Conservation (phyloP, 2,329 filamentous ascomycete genomes). For the Alternaria conjuncta region DNA sequence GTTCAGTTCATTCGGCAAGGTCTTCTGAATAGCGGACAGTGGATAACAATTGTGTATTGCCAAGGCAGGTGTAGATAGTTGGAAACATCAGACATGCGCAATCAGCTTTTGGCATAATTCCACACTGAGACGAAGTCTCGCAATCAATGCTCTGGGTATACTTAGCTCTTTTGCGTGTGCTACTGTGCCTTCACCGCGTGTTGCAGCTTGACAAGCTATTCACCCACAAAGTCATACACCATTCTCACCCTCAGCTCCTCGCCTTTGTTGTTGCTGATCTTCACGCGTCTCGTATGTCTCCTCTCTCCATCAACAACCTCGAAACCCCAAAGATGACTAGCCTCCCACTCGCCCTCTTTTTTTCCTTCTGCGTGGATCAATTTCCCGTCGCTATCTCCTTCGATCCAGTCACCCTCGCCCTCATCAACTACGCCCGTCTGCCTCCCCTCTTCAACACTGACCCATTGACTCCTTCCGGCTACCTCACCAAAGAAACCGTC, state of each 20-base stretch:
- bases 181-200: background rate
- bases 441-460: conserved; percentile 14
- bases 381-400: conserved; percentile 13
- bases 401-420: conserved; percentile 13
- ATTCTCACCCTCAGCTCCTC: conserved; percentile 12
- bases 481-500: conserved; percentile 20
- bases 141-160: background rate
- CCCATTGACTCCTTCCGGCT: conserved; percentile 17
- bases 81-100: background rate
- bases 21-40: background rate
- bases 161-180: background rate
- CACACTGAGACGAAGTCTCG: background rate
- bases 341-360: conserved; percentile 17
- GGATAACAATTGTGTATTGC: background rate
- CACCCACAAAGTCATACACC: conserved; percentile 19
- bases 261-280: conserved; percentile 10
- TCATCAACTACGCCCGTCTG: conserved; percentile 1
- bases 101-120: background rate
- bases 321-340: conserved; percentile 21
- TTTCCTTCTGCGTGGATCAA: conserved; percentile 18
- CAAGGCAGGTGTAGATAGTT: background rate
- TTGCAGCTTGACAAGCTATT: background rate
- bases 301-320: conserved; percentile 15
- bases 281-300: conserved; percentile 16
- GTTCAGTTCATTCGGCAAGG: background rate